phyloP scores from a whole-genome alignment of 345 rosid species.

The Ceriops tagal region DNA sequence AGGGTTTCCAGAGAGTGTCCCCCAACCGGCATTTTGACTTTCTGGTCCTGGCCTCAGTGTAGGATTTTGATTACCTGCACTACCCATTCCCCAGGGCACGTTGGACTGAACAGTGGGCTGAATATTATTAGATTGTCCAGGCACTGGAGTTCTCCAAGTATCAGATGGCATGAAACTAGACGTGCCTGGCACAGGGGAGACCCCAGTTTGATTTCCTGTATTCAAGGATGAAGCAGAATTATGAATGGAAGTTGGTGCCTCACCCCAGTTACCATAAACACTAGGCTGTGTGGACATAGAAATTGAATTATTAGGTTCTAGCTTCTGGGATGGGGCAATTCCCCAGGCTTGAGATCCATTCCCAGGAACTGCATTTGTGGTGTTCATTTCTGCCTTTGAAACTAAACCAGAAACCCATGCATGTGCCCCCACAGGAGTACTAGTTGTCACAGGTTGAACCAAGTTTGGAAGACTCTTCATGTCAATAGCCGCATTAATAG shows the following conservation, averaged over 20 bases:
- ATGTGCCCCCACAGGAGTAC: conserved; percentile 33
- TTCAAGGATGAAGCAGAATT: conserved; percentile 33
- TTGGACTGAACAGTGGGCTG: conserved; percentile 39
- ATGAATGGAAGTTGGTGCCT: conserved; percentile 40
- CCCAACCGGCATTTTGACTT: conserved; percentile 56
- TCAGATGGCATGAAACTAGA: conserved; percentile 44
- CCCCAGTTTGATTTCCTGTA: conserved; percentile 32
- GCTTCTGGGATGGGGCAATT: conserved; percentile 40
- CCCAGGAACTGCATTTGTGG: conserved; percentile 34
- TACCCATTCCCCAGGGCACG: conserved; percentile 50
- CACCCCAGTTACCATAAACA: conserved; percentile 41
- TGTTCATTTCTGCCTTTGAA: conserved; percentile 36
- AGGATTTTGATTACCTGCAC: conserved; percentile 32
- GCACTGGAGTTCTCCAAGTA: conserved; percentile 56
- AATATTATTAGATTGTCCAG: conserved; percentile 37
- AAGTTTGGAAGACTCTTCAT: conserved; percentile 46
- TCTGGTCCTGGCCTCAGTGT: conserved; percentile 39
- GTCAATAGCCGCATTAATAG: conserved; percentile 32
- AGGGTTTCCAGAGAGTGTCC: conserved; percentile 46
- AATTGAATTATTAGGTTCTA: conserved; percentile 30
- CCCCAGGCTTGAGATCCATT: conserved; percentile 54
- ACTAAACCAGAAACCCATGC: conserved; percentile 43
- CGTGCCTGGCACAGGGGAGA: conserved; percentile 37
- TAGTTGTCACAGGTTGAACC: conserved; percentile 39
- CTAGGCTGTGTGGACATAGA: conserved; percentile 26